Evolutionary conservation across 2,329 filamentous ascomycete species (phyloP), one percentile per base, ranked within the genome.

Genomic region (Penicillium thymicola): DNA sequence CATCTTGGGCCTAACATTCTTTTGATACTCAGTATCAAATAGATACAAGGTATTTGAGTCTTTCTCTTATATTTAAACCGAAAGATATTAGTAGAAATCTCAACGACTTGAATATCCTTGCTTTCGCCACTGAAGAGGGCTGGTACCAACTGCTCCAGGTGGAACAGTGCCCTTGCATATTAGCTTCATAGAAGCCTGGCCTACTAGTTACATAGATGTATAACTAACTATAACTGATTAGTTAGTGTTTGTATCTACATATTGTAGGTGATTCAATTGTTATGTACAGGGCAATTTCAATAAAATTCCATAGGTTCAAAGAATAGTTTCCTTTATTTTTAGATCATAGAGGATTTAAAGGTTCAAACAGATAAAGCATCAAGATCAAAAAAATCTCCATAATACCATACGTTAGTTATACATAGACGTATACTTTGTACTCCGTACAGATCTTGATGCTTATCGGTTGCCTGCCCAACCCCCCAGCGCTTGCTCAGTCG

Each of bases 401-500:
- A 36, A 48, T 49, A 36, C 42, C 43, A 49, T 27, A 13, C 18
- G 43, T 42, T 14, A 28, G 43, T 42, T 14, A 28, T 32, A 18
- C 32, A 14, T 34, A 34, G 2, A 34, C 14, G 30, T 32, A 32
- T 32, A 23, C 14, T 13, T 5, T 11, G 10, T 32, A 23, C 14
- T 13, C 1, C 4, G 10, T 32, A 23, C 14, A 18, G 28, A 52
- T 52, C 50, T 44, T 38, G 23, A n/a, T 25, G 54, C 54, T 62
- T 61, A 62, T 62, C 59, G 58, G 64, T 66, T 66, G 64, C 64
- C 64, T 61, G 57, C 41, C 57, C 64, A 66, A 66, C 64, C 45
- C 56, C 37, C 45, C 54, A 43, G 28, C 21, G 41, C 51, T 54
- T 55, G 36, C 28, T 54, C 43, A 57, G 59, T 63, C 56, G 49